Evolutionary conservation across 441 rosid species (phyloP).

Genomic region (Aquilaria agallochum): DNA sequence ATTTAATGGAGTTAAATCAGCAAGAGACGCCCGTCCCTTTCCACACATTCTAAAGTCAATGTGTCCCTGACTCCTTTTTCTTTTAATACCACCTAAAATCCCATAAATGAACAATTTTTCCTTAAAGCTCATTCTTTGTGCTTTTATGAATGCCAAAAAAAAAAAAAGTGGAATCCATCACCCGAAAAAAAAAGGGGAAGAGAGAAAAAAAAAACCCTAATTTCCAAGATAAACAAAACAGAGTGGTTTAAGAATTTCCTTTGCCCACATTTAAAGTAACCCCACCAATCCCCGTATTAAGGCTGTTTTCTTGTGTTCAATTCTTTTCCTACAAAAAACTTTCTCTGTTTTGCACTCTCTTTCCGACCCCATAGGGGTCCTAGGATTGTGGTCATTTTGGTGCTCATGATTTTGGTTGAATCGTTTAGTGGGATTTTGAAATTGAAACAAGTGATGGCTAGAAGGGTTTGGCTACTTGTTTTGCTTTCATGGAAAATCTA

Average conservation of each 20-base stretch:
- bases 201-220: constrained; percentile 27
- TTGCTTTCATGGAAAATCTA: constrained; percentile 11
- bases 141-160: constrained; percentile 23
- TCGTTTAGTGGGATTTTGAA: constrained; percentile 11
- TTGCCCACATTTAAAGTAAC: constrained; percentile 23
- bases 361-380: constrained; percentile 18
- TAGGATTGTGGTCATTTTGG: constrained; percentile 28
- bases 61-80: constrained; percentile 2
- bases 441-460: constrained; percentile 1
- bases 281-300: constrained; percentile 9
- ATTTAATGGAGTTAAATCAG: constrained; percentile 9
- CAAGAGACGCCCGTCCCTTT: constrained; percentile 36
- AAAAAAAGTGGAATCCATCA: constrained; percentile 19
- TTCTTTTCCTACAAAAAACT: constrained; percentile 8
- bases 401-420: constrained; percentile 12
- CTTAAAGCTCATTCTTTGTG: constrained; percentile 12
- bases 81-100: constrained; percentile 15
- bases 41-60: constrained; percentile 30
- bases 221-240: background rate
- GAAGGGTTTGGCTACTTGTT: constrained; percentile 5
- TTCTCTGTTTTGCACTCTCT: constrained; percentile 26
- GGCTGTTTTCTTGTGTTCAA: background rate
- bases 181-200: constrained; percentile 18
- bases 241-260: constrained; percentile 21
- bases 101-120: constrained; percentile 20